Evolutionary conservation across 148 eudicot species (phyloP).

Genomic region (Bassia scoparia): DNA sequence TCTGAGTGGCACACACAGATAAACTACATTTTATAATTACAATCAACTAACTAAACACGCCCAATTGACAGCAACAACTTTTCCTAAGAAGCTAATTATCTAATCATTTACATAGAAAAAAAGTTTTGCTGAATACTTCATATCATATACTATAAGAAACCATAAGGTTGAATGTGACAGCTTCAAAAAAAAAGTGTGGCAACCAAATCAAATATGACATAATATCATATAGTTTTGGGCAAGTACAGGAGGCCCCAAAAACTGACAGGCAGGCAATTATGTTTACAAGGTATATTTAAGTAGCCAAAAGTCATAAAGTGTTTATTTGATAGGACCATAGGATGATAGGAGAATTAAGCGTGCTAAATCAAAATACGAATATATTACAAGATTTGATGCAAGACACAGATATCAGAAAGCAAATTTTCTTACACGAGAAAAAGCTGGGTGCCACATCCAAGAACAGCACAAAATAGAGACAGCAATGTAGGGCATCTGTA

Average conservation of each 20-base stretch:
- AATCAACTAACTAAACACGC: not conserved
- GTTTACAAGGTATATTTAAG: not conserved
- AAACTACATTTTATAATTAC: not conserved
- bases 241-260: not conserved
- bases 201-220: not conserved
- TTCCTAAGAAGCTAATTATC: not conserved
- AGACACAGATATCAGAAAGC: constrained; percentile 1
- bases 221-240: not conserved
- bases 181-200: too few relatives aligned
- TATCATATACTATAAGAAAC: too few relatives aligned
- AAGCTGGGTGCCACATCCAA: constrained; percentile 78
- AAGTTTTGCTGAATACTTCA: too few relatives aligned
- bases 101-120: too few relatives aligned
- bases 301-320: not conserved
- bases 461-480: constrained; percentile 62
- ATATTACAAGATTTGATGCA: not conserved
- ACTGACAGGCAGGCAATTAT: not conserved
- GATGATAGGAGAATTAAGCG: too few relatives aligned
- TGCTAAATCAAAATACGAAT: not conserved
- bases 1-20: not conserved
- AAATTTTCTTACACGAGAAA: constrained; percentile 55
- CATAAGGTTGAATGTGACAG: too few relatives aligned
- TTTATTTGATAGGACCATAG: not conserved
- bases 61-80: not conserved
- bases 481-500: constrained; percentile 60